Percentiles rank a stretch among this genome's conserved stretches.
Conservation (phyloP, 345 rosid genomes). For the Nasturtium officinale region DNA sequence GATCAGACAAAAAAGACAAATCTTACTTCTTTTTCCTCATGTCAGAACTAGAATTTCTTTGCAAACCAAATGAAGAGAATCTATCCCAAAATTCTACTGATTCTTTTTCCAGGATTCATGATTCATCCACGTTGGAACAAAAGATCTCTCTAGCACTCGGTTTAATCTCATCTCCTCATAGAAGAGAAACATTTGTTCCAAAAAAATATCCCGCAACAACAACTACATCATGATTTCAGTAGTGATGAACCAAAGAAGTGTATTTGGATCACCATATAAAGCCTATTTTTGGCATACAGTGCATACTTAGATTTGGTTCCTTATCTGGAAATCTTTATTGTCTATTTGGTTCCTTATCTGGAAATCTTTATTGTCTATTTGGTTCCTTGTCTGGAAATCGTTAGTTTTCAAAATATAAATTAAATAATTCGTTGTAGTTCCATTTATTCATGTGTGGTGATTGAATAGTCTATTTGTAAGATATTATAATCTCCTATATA, state of each 20-base stretch:
- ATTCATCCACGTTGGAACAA: conserved; percentile 46
- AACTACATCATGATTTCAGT: conserved; percentile 41
- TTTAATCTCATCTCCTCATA: conserved; percentile 50
- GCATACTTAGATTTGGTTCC: neutral
- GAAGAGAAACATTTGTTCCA: conserved; percentile 49
- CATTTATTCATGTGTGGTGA: neutral
- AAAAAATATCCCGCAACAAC: conserved; percentile 43
- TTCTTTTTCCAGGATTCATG: conserved; percentile 71
- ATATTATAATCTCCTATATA: neutral
- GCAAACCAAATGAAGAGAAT: conserved; percentile 78
- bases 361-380: neutral
- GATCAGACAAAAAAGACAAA: no score
- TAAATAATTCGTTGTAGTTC: neutral
- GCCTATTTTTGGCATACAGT: neutral
- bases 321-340: no score
- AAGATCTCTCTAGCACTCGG: conserved; percentile 70
- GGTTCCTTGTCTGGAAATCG: neutral
- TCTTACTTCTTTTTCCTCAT: no score
- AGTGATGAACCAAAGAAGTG: conserved; percentile 74
- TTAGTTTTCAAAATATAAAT: neutral
- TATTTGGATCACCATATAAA: conserved; percentile 88
- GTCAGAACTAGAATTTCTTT: conserved; percentile 54
- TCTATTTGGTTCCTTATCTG: neutral
- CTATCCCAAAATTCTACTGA: conserved; percentile 90
- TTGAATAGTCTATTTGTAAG: neutral